Evolutionary conservation across 1,284 basidiomycete species (phyloP).

Genomic region (Xerocomus nothofagi): DNA sequence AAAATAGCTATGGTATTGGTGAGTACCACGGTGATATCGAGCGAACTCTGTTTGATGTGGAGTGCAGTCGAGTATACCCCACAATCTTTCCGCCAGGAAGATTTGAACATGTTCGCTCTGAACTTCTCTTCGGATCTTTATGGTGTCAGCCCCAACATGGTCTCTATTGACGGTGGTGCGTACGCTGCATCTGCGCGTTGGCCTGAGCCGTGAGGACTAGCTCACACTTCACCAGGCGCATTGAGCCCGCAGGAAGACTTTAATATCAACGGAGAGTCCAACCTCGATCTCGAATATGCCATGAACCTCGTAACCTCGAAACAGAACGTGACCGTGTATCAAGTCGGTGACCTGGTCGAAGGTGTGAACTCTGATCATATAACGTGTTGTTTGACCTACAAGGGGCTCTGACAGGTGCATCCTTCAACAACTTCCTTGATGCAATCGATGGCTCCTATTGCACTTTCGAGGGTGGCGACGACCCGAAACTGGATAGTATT

Average conservation of each 20-base stretch:
- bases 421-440: no score
- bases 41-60: neutral
- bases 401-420: no score
- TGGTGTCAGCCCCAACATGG: no score
- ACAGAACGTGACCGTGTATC: slow-evolving; percentile 50
- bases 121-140: slow-evolving; percentile 37
- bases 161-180: slow-evolving; percentile 49
- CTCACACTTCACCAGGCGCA: slow-evolving; percentile 27
- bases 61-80: no score
- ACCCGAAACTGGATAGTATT: slow-evolving; percentile 46
- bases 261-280: slow-evolving; percentile 51
- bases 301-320: no score
- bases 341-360: slow-evolving; percentile 46
- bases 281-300: no score
- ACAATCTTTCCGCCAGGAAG: slow-evolving; percentile 44
- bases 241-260: slow-evolving; percentile 38
- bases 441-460: no score
- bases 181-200: neutral
- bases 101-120: slow-evolving; percentile 47
- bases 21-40: slow-evolving; percentile 9
- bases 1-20: slow-evolving; percentile 56
- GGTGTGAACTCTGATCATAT: slow-evolving; percentile 29
- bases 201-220: slow-evolving; percentile 8
- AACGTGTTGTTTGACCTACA: no score
- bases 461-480: no score